Base-by-base conservation (phyloP, 768 basidiomycete genomes). In the Plicaturopsis crispa region DNA sequence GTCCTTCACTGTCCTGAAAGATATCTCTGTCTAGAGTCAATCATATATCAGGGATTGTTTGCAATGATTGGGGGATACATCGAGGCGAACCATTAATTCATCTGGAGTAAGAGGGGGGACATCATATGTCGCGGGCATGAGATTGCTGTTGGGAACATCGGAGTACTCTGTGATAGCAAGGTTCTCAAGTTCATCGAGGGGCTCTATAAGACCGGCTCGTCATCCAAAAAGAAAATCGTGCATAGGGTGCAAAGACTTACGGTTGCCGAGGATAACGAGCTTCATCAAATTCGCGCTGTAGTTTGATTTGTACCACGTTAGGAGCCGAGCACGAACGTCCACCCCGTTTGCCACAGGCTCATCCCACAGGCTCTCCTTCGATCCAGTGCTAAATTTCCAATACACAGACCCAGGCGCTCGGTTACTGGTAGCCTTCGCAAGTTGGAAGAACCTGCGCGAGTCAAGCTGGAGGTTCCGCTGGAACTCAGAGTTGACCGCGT, bases 401-500 rank as follows among this genome's bases (percentile, higher is more conserved):
- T 64, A 69, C 4, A 55, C 53, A 40, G 65, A 62, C 7, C 52
- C 57, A 1, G 48, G 45, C 33, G n/a, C n/a, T n/a, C n/a, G n/a
- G n/a, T 49, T 46, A 34, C 55, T 56, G 8, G 63, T 49, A 24
- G 52, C 48, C 48, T 73, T 73, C 39, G 61, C 63, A 19, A 73
- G 57, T 48, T 73, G 71, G 56, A 65, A 72, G 44, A 66, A 48
- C 8, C 71, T 54, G 60, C 66, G 64, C 31, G 57, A 53, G 47
- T 70, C 64, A 17, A 54, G 55, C 44, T 67, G 68, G 5, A 66
- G 48, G 49, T 76, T 78, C 50, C 72, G 66, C 50, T 70, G 70
- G 57, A 70, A 67, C 52, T 78, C 75, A 6, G 66, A 67, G 48
- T 78, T 68, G 24, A 78, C 74, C 5, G 75, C 75, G 33, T 72